Evolutionary conservation across 2,329 filamentous ascomycete species (phyloP).

Genomic region (Nemania sp.): DNA sequence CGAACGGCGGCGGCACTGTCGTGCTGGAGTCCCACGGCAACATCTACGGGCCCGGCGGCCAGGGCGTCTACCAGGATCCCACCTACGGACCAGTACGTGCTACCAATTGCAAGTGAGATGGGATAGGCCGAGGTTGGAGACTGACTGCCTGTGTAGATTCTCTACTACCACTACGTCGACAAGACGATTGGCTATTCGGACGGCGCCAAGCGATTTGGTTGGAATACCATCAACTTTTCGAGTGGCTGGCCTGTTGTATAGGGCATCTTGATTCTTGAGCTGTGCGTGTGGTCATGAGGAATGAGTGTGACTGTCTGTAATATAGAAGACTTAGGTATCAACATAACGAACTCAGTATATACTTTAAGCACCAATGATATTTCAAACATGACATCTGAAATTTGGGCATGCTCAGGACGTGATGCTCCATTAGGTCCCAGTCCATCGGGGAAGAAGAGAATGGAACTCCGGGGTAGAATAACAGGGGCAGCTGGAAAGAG

Average conservation of each 20-base stretch:
- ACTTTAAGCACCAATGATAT: too few species aligned
- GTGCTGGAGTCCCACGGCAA: constrained; percentile 63
- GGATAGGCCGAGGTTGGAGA: neutral
- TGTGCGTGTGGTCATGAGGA: neutral
- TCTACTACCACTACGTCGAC: constrained; percentile 50
- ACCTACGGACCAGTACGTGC: constrained; percentile 36
- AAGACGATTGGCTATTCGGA: constrained; percentile 43
- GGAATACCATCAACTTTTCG: constrained; percentile 55
- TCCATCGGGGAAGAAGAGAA: too few species aligned
- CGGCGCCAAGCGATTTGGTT: constrained; percentile 54
- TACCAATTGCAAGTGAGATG: neutral
- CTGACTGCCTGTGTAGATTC: constrained; percentile 41
- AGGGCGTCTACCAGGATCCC: constrained; percentile 48
- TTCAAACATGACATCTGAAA: too few species aligned
- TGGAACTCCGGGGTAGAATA: constrained; percentile 12
- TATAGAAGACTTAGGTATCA: too few species aligned
- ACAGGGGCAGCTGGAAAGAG: neutral
- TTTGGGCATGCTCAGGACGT: too few species aligned
- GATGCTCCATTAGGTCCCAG: too few species aligned
- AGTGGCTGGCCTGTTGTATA: constrained; percentile 52
- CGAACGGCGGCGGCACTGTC: constrained; percentile 57
- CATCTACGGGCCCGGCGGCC: constrained; percentile 69
- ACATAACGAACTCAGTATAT: too few species aligned
- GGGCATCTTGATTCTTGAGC: neutral
- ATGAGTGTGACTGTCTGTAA: neutral